These are phyloP conservation scores for Inga laurina DNA, from an alignment of 306 rosid genomes.

Conservation along the genomic window DNA sequence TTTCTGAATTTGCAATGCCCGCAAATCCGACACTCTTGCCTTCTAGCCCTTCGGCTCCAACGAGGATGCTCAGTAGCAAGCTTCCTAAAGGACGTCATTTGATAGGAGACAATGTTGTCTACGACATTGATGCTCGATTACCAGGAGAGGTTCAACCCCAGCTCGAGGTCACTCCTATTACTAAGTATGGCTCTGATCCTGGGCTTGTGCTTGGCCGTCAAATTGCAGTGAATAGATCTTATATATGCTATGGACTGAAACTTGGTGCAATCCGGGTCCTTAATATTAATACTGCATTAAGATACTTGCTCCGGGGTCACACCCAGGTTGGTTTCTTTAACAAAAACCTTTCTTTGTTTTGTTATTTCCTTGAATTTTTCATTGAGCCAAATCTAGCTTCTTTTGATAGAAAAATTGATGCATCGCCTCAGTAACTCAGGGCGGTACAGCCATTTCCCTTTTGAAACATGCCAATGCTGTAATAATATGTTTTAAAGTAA, in stretches of 20 bases:
- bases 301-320: conserved; percentile 80
- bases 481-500: not conserved
- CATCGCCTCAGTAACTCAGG: not conserved
- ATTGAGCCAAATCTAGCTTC: conserved; percentile 20
- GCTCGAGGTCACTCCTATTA: conserved; percentile 78
- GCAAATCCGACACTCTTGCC: conserved; percentile 23
- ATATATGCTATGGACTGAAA: conserved; percentile 74
- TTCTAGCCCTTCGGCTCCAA: conserved; percentile 37
- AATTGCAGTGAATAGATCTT: conserved; percentile 72
- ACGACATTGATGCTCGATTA: conserved; percentile 59
- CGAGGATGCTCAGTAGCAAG: conserved; percentile 58
- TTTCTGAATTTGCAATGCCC: conserved; percentile 39
- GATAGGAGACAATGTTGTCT: conserved; percentile 48
- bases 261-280: conserved; percentile 71
- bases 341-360: not conserved
- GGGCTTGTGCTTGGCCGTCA: conserved; percentile 69
- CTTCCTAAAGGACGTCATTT: conserved; percentile 65
- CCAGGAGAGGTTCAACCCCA: conserved; percentile 72
- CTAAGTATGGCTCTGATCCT: conserved; percentile 75
- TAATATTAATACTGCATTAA: conserved; percentile 64
- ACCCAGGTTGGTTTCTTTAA: conserved; percentile 52
- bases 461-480: conserved; percentile 20
- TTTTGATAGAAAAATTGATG: conserved; percentile 23
- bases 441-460: not conserved
- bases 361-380: conserved; percentile 27